Conservation (phyloP, 2,329 filamentous ascomycete genomes). For the Cercospora zeae-maydis region DNA sequence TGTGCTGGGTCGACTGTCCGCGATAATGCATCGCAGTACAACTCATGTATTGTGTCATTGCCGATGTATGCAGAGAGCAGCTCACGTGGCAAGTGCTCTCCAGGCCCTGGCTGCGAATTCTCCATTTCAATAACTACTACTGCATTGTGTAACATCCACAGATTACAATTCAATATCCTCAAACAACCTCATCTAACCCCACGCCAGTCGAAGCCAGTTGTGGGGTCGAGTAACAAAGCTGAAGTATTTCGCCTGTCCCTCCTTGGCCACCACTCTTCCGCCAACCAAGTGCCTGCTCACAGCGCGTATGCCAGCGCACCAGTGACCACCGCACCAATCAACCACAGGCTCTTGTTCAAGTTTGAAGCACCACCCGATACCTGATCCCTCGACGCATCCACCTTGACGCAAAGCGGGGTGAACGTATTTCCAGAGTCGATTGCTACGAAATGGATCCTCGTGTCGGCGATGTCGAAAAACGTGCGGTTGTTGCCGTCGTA, state of each 20-base stretch:
- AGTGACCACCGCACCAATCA: conserved; percentile 8
- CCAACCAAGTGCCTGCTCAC: neutral
- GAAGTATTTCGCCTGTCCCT: neutral
- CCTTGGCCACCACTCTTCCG: neutral
- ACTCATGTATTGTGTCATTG: too few relatives aligned
- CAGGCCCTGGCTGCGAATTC: too few relatives aligned
- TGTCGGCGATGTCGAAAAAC: conserved; percentile 10
- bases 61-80: too few relatives aligned
- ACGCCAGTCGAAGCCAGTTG: neutral
- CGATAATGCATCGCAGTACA: too few relatives aligned
- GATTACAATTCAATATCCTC: too few relatives aligned
- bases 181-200: neutral
- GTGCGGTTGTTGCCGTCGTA: conserved; percentile 12
- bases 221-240: neutral
- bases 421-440: conserved; percentile 16
- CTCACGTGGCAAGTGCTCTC: too few relatives aligned
- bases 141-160: too few relatives aligned
- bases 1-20: too few relatives aligned
- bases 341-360: conserved; percentile 6
- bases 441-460: conserved; percentile 12
- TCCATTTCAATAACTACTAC: too few relatives aligned
- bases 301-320: conserved; percentile 11
- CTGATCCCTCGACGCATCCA: conserved; percentile 7
- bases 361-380: conserved; percentile 6
- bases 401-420: conserved; percentile 13